Conservation (phyloP, 1,284 basidiomycete species). For the Heterobasidion parviporum region DNA sequence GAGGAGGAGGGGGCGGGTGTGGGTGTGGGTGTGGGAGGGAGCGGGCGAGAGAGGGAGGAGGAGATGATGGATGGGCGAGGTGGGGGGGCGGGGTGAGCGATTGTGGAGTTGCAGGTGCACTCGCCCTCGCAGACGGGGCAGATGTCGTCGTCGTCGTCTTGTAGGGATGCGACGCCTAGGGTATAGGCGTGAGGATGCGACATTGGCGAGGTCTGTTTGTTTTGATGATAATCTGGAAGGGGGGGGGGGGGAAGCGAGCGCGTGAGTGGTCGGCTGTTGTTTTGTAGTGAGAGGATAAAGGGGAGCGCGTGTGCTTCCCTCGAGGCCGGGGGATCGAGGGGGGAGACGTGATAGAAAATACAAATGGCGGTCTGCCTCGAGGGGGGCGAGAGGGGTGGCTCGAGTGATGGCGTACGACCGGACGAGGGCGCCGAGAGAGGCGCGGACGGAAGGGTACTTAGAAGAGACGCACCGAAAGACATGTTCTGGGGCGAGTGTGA, state of each 20-base stretch:
- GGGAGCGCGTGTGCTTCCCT: conserved; percentile 2
- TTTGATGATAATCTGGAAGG: conserved; percentile 38
- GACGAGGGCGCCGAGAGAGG: background rate
- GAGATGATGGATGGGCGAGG: conserved; percentile 18
- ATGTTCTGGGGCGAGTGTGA: conserved; percentile 6
- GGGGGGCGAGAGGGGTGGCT: background rate
- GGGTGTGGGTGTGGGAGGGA: conserved; percentile 17
- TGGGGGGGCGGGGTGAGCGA: conserved; percentile 18
- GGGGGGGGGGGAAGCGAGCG: background rate
- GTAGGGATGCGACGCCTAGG: conserved; percentile 35
- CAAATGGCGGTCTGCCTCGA: background rate
- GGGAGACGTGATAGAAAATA: conserved; percentile 1
- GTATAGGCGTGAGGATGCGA: conserved; percentile 61
- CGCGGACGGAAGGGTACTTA: too few species aligned
- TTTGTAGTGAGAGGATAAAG: background rate
- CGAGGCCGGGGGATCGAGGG: conserved; percentile 4
- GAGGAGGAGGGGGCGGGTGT: conserved; percentile 12
- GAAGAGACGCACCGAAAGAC: background rate
- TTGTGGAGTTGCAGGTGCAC: conserved; percentile 58
- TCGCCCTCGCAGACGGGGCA: conserved; percentile 82
- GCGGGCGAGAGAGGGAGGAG: conserved; percentile 17
- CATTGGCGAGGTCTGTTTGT: conserved; percentile 53
- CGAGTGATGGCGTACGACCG: background rate
- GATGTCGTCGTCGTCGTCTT: conserved; percentile 70
- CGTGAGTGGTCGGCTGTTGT: conserved; percentile 1